Evolutionary conservation across 768 basidiomycete genomes (phyloP).

Genomic region (Tricholoma flavovirens): DNA sequence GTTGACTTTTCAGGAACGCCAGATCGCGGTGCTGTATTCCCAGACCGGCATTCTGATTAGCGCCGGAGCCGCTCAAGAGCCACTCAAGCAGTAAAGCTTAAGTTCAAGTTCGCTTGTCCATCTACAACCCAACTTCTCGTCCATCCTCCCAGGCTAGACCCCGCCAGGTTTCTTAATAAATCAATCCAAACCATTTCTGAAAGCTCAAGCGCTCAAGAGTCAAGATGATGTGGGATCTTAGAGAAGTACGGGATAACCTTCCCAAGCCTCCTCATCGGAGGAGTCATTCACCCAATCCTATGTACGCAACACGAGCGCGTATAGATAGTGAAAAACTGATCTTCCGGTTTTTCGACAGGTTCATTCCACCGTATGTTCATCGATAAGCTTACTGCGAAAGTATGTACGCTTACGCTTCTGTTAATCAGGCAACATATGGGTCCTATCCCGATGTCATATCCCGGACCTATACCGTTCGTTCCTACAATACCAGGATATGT

Average conservation of each 20-base stretch:
- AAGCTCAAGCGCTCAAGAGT: background rate
- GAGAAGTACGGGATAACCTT: constrained; percentile 20
- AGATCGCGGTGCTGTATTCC: background rate
- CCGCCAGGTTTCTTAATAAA: too few relatives aligned
- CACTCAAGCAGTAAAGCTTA: too few relatives aligned
- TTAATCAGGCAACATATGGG: background rate
- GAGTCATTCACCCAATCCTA: background rate
- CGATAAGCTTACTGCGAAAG: background rate
- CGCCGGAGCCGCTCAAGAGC: background rate
- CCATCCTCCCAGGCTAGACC: background rate
- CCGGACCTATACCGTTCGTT: background rate
- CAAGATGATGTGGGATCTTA: constrained; percentile 40
- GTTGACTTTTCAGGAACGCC: background rate
- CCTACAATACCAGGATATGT: background rate
- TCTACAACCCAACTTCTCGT: background rate
- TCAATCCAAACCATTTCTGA: too few relatives aligned
- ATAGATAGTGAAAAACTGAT: background rate
- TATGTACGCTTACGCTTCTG: background rate
- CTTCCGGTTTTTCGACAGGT: constrained; percentile 12
- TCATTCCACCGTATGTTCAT: constrained; percentile 24
- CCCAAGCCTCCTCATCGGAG: constrained; percentile 14
- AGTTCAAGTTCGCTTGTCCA: background rate
- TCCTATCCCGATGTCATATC: background rate
- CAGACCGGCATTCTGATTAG: constrained; percentile 4
- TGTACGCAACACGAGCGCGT: background rate